These are phyloP conservation scores for Amphibolis antarctica DNA, from an alignment of 106 monocot genomes.

Conservation along the genomic window DNA sequence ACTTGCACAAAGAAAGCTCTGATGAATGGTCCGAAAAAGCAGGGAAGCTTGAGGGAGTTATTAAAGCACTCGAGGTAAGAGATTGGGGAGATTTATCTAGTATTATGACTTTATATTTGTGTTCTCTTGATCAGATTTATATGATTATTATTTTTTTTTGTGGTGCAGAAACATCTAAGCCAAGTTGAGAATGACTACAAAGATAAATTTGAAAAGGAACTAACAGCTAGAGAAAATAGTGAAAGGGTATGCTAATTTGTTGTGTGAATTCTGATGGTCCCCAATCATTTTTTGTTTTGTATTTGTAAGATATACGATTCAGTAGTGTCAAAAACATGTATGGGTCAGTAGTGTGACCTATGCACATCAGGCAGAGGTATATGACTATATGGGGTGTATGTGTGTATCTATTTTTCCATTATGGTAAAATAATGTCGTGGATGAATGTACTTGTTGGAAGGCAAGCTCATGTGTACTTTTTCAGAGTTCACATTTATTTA, in stretches of 20 bases:
- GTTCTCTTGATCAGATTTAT: background rate
- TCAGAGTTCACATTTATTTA: no score
- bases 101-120: background rate
- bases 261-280: background rate
- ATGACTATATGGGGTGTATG: no score
- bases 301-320: no score
- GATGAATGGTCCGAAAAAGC: slow-evolving; percentile 92
- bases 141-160: slow-evolving; percentile 4
- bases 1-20: slow-evolving; percentile 84
- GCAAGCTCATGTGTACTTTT: no score
- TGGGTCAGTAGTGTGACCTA: no score
- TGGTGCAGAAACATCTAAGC: slow-evolving; percentile 55
- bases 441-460: no score
- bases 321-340: no score
- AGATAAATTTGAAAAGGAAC: slow-evolving; percentile 73
- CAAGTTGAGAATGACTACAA: slow-evolving; percentile 87
- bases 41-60: slow-evolving; percentile 91
- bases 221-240: slow-evolving; percentile 30
- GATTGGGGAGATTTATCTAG: background rate
- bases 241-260: slow-evolving; percentile 47
- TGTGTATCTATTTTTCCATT: no score
- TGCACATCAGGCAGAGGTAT: no score
- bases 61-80: slow-evolving; percentile 87
- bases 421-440: no score
- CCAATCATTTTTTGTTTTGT: no score